Evolutionary conservation across 176 grass and related monocot species (phyloP), one percentile per base, ranked within the genome.

Genomic region (Hsuehochloa calcarea): DNA sequence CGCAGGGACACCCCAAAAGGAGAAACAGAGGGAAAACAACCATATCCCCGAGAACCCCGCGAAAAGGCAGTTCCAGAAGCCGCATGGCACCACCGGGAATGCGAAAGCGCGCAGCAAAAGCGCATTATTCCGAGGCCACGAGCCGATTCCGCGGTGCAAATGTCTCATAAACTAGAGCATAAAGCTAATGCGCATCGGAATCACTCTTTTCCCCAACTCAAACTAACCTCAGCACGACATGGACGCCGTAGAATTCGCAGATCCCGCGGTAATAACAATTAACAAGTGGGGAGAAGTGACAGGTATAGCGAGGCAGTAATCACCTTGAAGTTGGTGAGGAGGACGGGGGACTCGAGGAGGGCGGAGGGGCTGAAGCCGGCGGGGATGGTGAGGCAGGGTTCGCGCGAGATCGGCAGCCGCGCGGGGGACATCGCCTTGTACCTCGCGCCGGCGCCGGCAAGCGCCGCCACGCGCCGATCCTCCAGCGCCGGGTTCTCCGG

Each of bases 351-450:
- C 74, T 96, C 96, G 51, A 99, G 96, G 45, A 96, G 88, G 0
- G 91, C 81, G 8, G 91, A 93, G 65, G 96, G 96, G 80, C 91
- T 95, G 78, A 96, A 92, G 3, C 96, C 96, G 15, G 93, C 80
- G 19, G 91, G 93, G 88, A 99, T 99, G 35, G 89, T 92, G 80
- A 99, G 86, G 79, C 93, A 99, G 41, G 96, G 86, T 59, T 88
- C 83, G 23, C 96, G 92, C 73, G 91, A 79, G 85, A 99, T 99
- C 74, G 91, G 93, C 77, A 99, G 91, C 59, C 84, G 84, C 22
- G 96, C 93, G 26, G 93, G 96, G 64, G 96, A 96, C 96, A 99
- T 94, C 22, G 91, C 89, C 93, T 94, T 94, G 91, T 99, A 99
- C 86, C 88, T 92, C 13, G 96, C 96, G 5, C 90, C 96, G 3